Evolutionary conservation across 1,284 basidiomycete species (phyloP).

Genomic region (Apiotrichum gamsii): DNA sequence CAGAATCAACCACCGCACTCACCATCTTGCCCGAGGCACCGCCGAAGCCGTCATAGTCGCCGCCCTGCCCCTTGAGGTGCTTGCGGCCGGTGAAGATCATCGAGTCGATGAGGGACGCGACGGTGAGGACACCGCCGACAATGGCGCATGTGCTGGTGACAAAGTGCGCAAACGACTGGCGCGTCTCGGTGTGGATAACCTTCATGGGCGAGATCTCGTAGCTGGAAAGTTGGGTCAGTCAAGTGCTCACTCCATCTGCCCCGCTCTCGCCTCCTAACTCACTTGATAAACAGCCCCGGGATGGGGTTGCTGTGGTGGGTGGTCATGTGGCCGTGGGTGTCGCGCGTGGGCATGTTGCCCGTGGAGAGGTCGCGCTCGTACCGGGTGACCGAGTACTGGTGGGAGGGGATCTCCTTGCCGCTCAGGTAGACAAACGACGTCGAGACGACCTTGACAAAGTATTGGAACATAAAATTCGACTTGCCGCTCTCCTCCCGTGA

Average conservation of each 20-base stretch:
- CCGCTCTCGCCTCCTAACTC: constrained; percentile 8
- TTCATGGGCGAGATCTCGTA: constrained; percentile 97
- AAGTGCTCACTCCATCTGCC: background rate
- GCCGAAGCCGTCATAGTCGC: constrained; percentile 34
- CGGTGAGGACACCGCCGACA: constrained; percentile 90
- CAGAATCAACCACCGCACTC: constrained; percentile 4
- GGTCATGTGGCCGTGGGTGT: constrained; percentile 61
- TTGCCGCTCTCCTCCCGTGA: constrained; percentile 48
- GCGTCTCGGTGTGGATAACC: constrained; percentile 80
- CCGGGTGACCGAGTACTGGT: constrained; percentile 88
- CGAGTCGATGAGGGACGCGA: constrained; percentile 86
- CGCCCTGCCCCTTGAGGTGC: constrained; percentile 25
- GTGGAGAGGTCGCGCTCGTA: constrained; percentile 82
- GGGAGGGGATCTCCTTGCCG: constrained; percentile 53
- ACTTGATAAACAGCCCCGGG: constrained; percentile 84
- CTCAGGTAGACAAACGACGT: constrained; percentile 81
- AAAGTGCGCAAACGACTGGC: constrained; percentile 95
- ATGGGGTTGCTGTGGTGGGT: constrained; percentile 74
- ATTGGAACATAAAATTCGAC: constrained; percentile 14
- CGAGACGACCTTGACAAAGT: constrained; percentile 78
- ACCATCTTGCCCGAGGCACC: constrained; percentile 46
- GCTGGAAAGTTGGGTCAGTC: constrained; percentile 21
- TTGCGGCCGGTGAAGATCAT: constrained; percentile 60
- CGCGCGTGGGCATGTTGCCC: constrained; percentile 53
- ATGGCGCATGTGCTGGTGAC: constrained; percentile 95